Percentiles rank a stretch among this genome's conserved stretches.
Evolutionary conservation across 2,329 filamentous ascomycete genomes (phyloP).

Genomic region (Aureobasidium musti): DNA sequence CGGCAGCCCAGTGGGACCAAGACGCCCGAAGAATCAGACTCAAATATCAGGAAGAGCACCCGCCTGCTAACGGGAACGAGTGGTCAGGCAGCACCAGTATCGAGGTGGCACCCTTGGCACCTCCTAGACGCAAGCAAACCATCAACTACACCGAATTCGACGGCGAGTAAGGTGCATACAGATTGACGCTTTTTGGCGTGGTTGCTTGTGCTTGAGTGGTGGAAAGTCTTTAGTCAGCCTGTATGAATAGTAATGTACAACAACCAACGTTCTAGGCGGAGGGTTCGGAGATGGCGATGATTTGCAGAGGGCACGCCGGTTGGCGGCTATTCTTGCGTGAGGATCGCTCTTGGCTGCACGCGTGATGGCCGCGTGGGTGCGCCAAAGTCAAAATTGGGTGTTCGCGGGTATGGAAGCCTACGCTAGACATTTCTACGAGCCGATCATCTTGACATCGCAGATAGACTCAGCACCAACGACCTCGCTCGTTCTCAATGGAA

Average conservation of each 20-base stretch:
- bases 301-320: slow-evolving; percentile 7
- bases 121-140: slow-evolving; percentile 15
- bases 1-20: slow-evolving; percentile 70
- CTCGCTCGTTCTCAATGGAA: neutral
- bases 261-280: slow-evolving; percentile 14
- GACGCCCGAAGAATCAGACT: slow-evolving; percentile 56
- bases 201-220: slow-evolving; percentile 10
- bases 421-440: neutral
- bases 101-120: slow-evolving; percentile 15
- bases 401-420: slow-evolving; percentile 3
- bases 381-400: slow-evolving; percentile 12
- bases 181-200: neutral
- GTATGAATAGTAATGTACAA: slow-evolving; percentile 18
- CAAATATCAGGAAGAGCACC: slow-evolving; percentile 36
- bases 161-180: neutral
- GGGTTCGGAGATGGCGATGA: slow-evolving; percentile 1
- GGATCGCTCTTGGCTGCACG: slow-evolving; percentile 25
- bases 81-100: slow-evolving; percentile 25
- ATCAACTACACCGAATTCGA: slow-evolving; percentile 21
- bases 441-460: neutral
- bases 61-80: slow-evolving; percentile 15
- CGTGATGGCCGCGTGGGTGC: slow-evolving; percentile 12
- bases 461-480: neutral
- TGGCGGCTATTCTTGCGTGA: slow-evolving; percentile 25
- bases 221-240: slow-evolving; percentile 22